Evolutionary conservation across 2,329 filamentous ascomycete genomes (phyloP).

Genomic region (Diaporthe australafricana): DNA sequence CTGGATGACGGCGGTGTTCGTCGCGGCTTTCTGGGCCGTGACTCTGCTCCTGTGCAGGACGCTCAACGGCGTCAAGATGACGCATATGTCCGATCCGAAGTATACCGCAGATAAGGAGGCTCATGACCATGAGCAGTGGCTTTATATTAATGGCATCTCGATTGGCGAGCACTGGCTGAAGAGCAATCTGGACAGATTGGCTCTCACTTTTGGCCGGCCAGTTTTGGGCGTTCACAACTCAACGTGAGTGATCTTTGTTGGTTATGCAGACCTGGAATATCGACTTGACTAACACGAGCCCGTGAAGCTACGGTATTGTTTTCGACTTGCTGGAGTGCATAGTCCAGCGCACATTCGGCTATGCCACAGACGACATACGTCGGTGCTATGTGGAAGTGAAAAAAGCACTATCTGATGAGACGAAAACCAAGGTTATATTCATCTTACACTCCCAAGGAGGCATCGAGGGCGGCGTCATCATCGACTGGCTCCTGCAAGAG

Average conservation of each 20-base stretch:
- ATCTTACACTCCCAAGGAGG: conserved; percentile 83
- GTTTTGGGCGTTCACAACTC: conserved; percentile 81
- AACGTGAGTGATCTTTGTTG: conserved; percentile 56
- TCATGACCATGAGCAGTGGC: conserved; percentile 73
- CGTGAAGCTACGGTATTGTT: conserved; percentile 69
- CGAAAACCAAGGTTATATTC: conserved; percentile 76
- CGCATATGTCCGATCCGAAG: conserved; percentile 64
- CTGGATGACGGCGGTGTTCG: conserved; percentile 56
- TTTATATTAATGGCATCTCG: conserved; percentile 82
- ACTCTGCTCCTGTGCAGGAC: conserved; percentile 65
- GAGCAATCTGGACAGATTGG: conserved; percentile 76
- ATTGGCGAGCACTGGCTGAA: conserved; percentile 74
- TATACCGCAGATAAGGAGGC: conserved; percentile 63
- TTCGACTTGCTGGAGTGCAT: conserved; percentile 84
- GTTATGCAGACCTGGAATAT: background rate
- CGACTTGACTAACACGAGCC: conserved; percentile 38
- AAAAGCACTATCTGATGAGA: conserved; percentile 69
- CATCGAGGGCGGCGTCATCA: conserved; percentile 77
- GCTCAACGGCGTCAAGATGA: conserved; percentile 62
- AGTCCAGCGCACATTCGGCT: conserved; percentile 79
- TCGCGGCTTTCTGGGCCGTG: conserved; percentile 58
- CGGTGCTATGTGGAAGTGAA: conserved; percentile 73
- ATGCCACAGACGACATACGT: conserved; percentile 76
- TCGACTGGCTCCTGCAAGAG: conserved; percentile 83
- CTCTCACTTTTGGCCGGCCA: conserved; percentile 77